phyloP scores from a whole-genome alignment of 2,329 filamentous ascomycete species.

The Fusarium oxysporum region DNA sequence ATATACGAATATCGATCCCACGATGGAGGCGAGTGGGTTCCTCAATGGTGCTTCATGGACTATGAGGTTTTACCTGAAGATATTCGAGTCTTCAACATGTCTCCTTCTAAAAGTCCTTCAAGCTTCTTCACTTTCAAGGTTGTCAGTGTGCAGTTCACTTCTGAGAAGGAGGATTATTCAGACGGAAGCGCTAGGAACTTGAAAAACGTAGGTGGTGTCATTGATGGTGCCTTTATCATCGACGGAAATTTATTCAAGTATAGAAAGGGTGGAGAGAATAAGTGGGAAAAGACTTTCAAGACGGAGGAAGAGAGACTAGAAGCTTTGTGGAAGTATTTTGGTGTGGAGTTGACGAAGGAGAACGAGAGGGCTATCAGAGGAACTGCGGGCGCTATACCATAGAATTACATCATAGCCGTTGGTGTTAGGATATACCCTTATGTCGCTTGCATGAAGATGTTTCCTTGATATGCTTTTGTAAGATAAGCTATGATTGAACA shows the following conservation, averaged over 20 bases:
- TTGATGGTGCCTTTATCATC: conserved; percentile 20
- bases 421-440: rapidly evolving
- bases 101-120: conserved; percentile 17
- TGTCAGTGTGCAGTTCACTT: conserved; percentile 21
- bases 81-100: conserved; percentile 29
- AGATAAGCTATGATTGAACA: rapidly evolving
- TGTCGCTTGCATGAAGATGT: no score
- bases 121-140: conserved; percentile 33
- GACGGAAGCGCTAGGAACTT: neutral
- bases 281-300: conserved; percentile 12
- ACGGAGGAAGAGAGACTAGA: conserved; percentile 9
- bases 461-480: no score
- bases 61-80: conserved; percentile 22
- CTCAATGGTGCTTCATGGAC: conserved; percentile 28
- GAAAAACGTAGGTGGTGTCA: neutral
- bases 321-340: conserved; percentile 11
- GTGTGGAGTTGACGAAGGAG: neutral
- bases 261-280: neutral
- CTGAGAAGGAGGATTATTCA: conserved; percentile 1
- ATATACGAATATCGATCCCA: conserved; percentile 27
- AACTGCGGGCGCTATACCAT: conserved; percentile 11
- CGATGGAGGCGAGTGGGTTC: neutral
- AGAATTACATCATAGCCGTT: neutral
- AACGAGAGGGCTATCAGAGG: conserved; percentile 16
- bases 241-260: conserved; percentile 10